Evolutionary conservation across 257 asterid genomes (phyloP).

Genomic region (Ilex aquifolium): DNA sequence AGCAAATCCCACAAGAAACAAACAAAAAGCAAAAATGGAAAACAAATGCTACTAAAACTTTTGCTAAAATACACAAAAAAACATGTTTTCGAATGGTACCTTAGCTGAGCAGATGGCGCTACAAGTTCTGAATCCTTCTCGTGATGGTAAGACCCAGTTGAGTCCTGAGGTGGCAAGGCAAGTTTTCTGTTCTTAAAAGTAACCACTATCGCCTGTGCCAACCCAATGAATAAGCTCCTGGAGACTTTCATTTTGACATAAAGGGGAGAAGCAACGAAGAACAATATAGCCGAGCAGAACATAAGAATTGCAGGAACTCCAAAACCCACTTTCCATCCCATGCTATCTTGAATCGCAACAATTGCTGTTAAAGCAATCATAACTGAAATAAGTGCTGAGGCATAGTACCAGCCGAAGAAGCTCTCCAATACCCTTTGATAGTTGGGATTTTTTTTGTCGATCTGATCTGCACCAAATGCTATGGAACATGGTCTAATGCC

Average conservation of each 20-base stretch:
- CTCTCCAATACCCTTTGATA: conserved; percentile 40
- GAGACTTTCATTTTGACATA: conserved; percentile 32
- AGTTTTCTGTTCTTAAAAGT: conserved; percentile 42
- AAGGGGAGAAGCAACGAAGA: conserved; percentile 40
- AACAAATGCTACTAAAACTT: too few relatives aligned
- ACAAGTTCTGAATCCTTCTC: conserved; percentile 33
- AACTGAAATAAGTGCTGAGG: conserved; percentile 37
- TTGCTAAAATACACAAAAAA: not conserved
- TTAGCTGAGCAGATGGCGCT: conserved; percentile 42
- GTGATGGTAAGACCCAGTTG: conserved; percentile 27
- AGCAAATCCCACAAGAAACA: too few relatives aligned
- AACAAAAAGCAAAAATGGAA: too few relatives aligned
- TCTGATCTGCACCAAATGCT: conserved; percentile 77
- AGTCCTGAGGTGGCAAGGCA: conserved; percentile 17
- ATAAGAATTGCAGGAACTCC: conserved; percentile 55
- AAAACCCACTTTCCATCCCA: conserved; percentile 62
- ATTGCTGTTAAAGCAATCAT: conserved; percentile 46
- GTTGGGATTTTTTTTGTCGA: conserved; percentile 26
- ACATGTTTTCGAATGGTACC: conserved; percentile 19
- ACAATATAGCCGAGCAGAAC: conserved; percentile 42
- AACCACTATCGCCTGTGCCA: conserved; percentile 38
- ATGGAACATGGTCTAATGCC: conserved; percentile 56
- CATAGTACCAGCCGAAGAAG: conserved; percentile 63
- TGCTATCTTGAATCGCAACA: conserved; percentile 58
- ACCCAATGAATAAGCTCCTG: conserved; percentile 38